These are phyloP conservation scores for Ascochyta clinopodiicola DNA, from an alignment of 2,329 filamentous ascomycete species.

Conservation along the genomic window DNA sequence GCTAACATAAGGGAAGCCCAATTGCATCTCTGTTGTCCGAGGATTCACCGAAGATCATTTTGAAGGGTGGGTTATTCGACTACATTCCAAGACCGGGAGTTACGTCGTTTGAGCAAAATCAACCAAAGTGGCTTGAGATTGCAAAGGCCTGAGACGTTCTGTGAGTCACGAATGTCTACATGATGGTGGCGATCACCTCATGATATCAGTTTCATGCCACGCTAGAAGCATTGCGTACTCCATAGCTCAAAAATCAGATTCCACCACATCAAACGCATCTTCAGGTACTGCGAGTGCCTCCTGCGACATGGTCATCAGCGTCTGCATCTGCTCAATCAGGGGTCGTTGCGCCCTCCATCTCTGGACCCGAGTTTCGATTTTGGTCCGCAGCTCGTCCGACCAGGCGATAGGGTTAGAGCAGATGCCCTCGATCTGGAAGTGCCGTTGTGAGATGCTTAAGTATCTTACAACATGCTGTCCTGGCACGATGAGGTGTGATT, in stretches of 20 bases:
- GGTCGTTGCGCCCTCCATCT: conserved; percentile 33
- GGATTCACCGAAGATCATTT: conserved; percentile 25
- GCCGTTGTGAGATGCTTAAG: too few relatives aligned
- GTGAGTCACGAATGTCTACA: too few relatives aligned
- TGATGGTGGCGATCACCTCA: too few relatives aligned
- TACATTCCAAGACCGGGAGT: conserved; percentile 20
- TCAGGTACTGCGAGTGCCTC: conserved; percentile 31
- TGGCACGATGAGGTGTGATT: conserved; percentile 20
- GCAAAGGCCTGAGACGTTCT: conserved; percentile 14
- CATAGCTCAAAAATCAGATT: conserved; percentile 20
- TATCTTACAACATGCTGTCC: neutral
- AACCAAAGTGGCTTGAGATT: conserved; percentile 34
- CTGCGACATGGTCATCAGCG: conserved; percentile 26
- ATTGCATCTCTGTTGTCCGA: conserved; percentile 23
- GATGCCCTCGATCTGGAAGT: neutral
- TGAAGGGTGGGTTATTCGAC: conserved; percentile 41
- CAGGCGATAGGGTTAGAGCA: conserved; percentile 32
- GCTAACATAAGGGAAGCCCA: conserved; percentile 24
- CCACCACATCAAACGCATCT: conserved; percentile 35
- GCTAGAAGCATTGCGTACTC: neutral
- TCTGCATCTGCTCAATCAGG: conserved; percentile 24
- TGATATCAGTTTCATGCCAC: too few relatives aligned
- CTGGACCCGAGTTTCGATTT: conserved; percentile 24
- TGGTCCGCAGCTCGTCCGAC: conserved; percentile 23
- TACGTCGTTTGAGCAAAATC: conserved; percentile 27